Base-by-base conservation (phyloP, 352 stramenopile genomes). In the Globisporangium splendens region DNA sequence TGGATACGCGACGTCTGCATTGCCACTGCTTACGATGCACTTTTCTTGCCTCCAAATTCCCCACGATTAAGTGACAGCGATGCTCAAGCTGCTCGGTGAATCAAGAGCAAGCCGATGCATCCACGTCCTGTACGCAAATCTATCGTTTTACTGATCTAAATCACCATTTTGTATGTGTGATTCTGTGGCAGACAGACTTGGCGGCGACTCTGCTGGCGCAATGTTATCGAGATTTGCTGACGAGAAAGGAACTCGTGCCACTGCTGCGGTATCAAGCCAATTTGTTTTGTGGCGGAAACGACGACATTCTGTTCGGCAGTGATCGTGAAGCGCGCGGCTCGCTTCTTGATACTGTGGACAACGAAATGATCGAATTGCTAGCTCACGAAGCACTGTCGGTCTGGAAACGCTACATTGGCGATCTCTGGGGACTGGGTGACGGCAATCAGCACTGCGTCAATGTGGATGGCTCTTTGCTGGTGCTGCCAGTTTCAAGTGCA, bases 1-100 rank as follows among this genome's bases (percentile, higher is more conserved):
- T 44, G 55, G 63, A 14, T 74, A 67, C 50, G 24, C 47, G 22
- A 54, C 47, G 2, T 14, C 46, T 14, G 17, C 20, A 8, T 43
- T 11, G 35, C 38, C 56, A 21, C 52, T 62, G 28, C 42, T 75
- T 28, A 68, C 65, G 18, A 15, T 75, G 38, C 68, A 75, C 47
- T 54, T 42, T 15, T 55, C 50, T 12, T 47, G 53, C 38, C 49
- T 72, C 41, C 47, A 28, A 35, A 54, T 75, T 33, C 59, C 64
- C 2, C 38, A 6, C 14, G 21, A 57, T 13, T 62, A 63, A 20
- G 50, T 72, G 18, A 43, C 21, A 3, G 54, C 42, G 5, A 72
- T 72, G 65, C 13, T 62, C 3, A 31, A 51, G 22, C 49, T 75
- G 2, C 33, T 74, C 14, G 22, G 41, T 13, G 18, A 12, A 13